Evolutionary conservation across 1,284 basidiomycete species (phyloP).

Genomic region (Ceratobasidium sp.): DNA sequence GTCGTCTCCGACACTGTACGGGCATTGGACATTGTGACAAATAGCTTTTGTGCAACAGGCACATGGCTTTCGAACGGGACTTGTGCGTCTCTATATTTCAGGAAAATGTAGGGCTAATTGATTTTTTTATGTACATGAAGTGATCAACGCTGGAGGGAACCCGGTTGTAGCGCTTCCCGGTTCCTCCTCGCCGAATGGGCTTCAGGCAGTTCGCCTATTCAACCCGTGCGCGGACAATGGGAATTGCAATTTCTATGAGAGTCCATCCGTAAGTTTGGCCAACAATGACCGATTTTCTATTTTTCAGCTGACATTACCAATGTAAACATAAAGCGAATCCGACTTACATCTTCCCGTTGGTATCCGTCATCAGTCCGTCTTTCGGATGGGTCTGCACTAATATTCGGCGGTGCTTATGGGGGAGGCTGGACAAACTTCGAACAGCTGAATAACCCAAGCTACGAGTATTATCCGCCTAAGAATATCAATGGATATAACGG

Average conservation of each 20-base stretch:
- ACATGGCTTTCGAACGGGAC: conserved; percentile 82
- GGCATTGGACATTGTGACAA: conserved; percentile 77
- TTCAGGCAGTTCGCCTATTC: too few species aligned
- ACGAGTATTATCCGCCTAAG: conserved; percentile 86
- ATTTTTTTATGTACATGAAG: too few species aligned
- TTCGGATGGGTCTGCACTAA: conserved; percentile 82
- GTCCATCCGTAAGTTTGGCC: too few species aligned
- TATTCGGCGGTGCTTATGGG: conserved; percentile 82
- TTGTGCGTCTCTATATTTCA: conserved; percentile 29
- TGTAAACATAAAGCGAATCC: conserved; percentile 60
- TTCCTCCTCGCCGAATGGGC: too few species aligned
- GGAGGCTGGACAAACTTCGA: conserved; percentile 87
- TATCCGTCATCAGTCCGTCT: conserved; percentile 80
- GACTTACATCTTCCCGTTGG: conserved; percentile 84
- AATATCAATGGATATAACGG: conserved; percentile 75
- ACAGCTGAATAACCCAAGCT: conserved; percentile 84
- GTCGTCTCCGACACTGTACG: conserved; percentile 72
- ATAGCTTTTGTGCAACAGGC: conserved; percentile 93
- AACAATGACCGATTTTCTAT: too few species aligned
- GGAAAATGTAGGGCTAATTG: too few species aligned
- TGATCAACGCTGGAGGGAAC: too few species aligned
- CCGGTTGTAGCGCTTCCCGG: too few species aligned
- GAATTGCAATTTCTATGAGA: too few species aligned
- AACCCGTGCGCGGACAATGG: too few species aligned
- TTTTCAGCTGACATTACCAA: too few species aligned